Evolutionary conservation across 306 rosid species (phyloP).

Genomic region (Medicago arabica): DNA sequence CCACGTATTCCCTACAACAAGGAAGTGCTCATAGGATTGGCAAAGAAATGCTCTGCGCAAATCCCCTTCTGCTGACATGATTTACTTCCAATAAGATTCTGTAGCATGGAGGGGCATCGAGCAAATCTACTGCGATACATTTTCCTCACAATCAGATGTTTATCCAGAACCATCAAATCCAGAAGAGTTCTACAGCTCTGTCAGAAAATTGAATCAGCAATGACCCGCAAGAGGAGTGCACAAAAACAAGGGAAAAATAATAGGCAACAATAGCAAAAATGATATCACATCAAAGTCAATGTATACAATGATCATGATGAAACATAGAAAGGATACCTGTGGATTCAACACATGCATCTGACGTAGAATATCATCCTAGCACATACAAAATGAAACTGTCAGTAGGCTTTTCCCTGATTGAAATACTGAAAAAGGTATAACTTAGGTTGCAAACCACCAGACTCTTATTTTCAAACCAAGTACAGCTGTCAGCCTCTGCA

Average conservation of each 20-base stretch:
- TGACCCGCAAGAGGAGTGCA: neutral
- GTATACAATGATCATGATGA: neutral
- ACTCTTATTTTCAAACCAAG: conserved; percentile 29
- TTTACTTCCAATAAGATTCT: conserved; percentile 59
- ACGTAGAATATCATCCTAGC: conserved; percentile 70
- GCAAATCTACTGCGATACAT: conserved; percentile 62
- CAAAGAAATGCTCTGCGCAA: conserved; percentile 73
- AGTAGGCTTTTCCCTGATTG: conserved; percentile 39
- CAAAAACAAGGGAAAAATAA: conserved; percentile 2
- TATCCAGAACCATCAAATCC: conserved; percentile 84
- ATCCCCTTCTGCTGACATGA: conserved; percentile 48
- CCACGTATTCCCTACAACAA: conserved; percentile 54
- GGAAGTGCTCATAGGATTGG: conserved; percentile 79
- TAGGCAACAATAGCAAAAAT: conserved; percentile 10
- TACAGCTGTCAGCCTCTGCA: conserved; percentile 4
- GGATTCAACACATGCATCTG: conserved; percentile 88
- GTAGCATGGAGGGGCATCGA: conserved; percentile 60
- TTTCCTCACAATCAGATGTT: conserved; percentile 72
- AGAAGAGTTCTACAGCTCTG: conserved; percentile 85
- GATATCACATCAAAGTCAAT: conserved; percentile 9
- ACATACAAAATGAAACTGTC: conserved; percentile 38
- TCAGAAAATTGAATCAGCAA: conserved; percentile 40
- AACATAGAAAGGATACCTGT: conserved; percentile 61
- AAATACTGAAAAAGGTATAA: conserved; percentile 20
- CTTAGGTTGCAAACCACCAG: neutral